Base-by-base conservation (phyloP, 2,329 filamentous ascomycete genomes). In the Bisporella sp. region DNA sequence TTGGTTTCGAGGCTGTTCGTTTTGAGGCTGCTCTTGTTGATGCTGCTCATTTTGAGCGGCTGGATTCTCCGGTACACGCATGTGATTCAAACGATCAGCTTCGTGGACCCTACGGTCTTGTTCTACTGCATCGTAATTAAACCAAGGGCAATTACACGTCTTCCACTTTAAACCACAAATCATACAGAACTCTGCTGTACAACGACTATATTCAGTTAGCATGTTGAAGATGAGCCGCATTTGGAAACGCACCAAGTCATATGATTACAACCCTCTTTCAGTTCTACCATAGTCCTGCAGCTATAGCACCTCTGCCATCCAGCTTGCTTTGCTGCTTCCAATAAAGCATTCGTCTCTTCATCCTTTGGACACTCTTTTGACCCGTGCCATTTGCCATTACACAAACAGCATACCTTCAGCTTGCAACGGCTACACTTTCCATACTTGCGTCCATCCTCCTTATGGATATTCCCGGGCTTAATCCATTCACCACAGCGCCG, bases 101-200 rank as follows among this genome's bases (percentile, higher is more conserved):
- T 21, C 21, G 21, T 21, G 21, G 21, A 21, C 21, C 21, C 21
- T 21, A 3, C 72, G 72, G 56, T 85, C 81, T 9, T 69, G 70
- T 47, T 82, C 79, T 5, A 71, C 64, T 4, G 63, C 59, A 30
- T 80, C 75, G 59, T 83, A 79, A 63, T 83, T 87, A 72, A 91
- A 90, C 81, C 83, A 88, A 0, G 87, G 84, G 58, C 89, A 95
- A 48, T 87, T 81, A 63, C 89, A 95, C 1, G 76, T 82, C 69
- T 89, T 92, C 89, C 89, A 95, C 59, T 86, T 86, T 32, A 73
- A 65, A 28, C 87, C 89, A 64, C 90, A 96, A 30, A 88, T 77
- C 79, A 93, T 90, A 69, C 90, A 96, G 62, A 95, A 95, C 60
- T 95, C 79, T 31, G 87, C 87, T 48, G 80, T 84, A 62, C 90